Conservation (phyloP, 495 filamentous ascomycete genomes). For the Hypoxylon subgilvum region DNA sequence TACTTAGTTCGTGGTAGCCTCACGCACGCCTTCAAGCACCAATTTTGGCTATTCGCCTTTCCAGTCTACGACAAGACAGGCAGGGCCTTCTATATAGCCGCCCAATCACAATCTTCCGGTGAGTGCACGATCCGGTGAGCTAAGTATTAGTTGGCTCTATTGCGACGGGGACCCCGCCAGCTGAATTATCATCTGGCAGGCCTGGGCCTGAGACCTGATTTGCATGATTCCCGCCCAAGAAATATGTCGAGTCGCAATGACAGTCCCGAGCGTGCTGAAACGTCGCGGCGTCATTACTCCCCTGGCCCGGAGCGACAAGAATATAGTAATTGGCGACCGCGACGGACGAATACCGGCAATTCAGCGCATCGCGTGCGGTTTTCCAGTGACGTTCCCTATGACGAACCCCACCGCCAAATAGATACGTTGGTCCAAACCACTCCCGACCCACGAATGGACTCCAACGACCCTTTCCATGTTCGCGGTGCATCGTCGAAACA, state of each 20-base stretch:
- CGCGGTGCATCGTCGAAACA: conserved; percentile 19
- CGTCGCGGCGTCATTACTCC: conserved; percentile 18
- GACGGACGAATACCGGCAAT: conserved; percentile 26
- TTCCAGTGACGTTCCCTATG: conserved; percentile 18
- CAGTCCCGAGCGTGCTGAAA: conserved; percentile 18
- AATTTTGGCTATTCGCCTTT: conserved; percentile 31
- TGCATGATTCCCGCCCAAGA: conserved; percentile 18
- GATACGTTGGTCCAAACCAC: conserved; percentile 5
- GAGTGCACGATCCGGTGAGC: conserved; percentile 23
- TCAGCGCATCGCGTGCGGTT: conserved; percentile 30
- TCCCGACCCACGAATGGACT: conserved; percentile 18
- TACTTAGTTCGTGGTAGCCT: conserved; percentile 2
- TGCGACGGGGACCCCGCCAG: conserved; percentile 19
- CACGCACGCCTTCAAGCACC: not conserved
- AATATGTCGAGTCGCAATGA: conserved; percentile 31
- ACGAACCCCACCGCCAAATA: conserved; percentile 17
- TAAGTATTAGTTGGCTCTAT: conserved; percentile 26
- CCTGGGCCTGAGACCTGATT: conserved; percentile 21
- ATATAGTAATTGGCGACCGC: conserved; percentile 12
- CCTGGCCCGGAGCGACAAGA: conserved; percentile 17
- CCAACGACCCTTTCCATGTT: conserved; percentile 10
- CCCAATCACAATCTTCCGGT: conserved; percentile 30
- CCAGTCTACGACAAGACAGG: conserved; percentile 14
- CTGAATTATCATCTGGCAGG: conserved; percentile 26
- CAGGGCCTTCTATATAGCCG: conserved; percentile 27